phyloP scores from a whole-genome alignment of 2,329 filamentous ascomycete species.

The Colletotrichum phormii region DNA sequence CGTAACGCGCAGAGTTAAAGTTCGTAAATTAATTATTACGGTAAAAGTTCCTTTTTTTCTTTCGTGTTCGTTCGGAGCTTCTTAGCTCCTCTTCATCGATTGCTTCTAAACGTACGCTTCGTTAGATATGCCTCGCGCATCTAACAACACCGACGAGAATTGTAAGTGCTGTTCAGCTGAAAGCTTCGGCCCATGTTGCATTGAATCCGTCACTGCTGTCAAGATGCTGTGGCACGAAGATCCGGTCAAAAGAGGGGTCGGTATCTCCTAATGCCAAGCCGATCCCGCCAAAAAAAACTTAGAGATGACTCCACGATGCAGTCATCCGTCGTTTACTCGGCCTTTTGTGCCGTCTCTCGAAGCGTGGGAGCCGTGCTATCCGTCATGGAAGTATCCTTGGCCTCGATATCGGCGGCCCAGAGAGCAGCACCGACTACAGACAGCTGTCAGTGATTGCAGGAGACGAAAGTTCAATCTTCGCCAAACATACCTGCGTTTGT shows the following conservation, averaged over 20 bases:
- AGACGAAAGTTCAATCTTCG: background rate
- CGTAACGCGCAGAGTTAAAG: background rate
- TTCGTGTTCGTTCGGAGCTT: background rate
- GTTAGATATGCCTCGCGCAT: background rate
- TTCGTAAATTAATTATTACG: background rate
- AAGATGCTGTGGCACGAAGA: conserved; percentile 26
- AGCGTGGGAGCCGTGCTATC: conserved; percentile 62
- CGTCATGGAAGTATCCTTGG: conserved; percentile 61
- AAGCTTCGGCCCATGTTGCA: background rate
- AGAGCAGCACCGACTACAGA: conserved; percentile 83
- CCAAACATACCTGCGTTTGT: conserved; percentile 77
- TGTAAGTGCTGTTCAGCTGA: background rate
- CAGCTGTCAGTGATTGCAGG: conserved; percentile 37
- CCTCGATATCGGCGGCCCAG: conserved; percentile 91
- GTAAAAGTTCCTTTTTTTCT: background rate
- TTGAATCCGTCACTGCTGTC: conserved; percentile 16
- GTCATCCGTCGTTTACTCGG: conserved; percentile 49
- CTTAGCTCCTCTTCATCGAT: background rate
- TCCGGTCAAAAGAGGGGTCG: conserved; percentile 3
- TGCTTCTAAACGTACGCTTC: background rate
- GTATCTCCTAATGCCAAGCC: background rate
- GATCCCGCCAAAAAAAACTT: background rate
- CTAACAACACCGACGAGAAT: background rate
- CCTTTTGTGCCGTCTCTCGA: conserved; percentile 61
- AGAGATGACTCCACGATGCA: background rate